Evolutionary conservation across 208 protist species (phyloP).

Genomic region (Acanthamoeba triangularis): DNA sequence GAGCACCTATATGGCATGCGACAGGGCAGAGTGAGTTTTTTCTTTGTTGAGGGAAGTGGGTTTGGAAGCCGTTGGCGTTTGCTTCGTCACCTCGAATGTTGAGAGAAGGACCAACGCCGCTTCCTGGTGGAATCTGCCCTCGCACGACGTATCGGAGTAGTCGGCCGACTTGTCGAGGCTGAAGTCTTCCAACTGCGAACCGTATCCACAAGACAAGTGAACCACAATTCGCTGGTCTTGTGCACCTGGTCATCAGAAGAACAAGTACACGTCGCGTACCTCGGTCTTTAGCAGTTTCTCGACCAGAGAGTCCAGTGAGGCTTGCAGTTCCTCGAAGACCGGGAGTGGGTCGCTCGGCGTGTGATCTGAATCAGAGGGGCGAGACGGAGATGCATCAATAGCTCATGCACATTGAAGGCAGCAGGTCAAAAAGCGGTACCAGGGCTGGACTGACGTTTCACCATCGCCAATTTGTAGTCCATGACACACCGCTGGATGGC

Average conservation of each 20-base stretch:
- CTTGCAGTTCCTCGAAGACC: conserved; percentile 1
- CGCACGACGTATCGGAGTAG: conserved; percentile 35
- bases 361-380: background rate
- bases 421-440: background rate
- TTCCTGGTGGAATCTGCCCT: conserved; percentile 69
- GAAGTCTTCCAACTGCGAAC: conserved; percentile 50
- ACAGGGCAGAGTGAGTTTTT: too few relatives aligned
- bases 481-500: conserved; percentile 46
- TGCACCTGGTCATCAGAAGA: too few relatives aligned
- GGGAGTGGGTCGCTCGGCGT: background rate
- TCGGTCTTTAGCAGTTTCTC: conserved; percentile 5
- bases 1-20: background rate
- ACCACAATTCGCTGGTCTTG: background rate
- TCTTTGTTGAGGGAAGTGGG: background rate
- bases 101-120: conserved; percentile 21
- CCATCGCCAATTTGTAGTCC: background rate
- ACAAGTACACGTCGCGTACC: background rate
- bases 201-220: background rate
- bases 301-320: background rate
- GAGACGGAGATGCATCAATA: background rate
- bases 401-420: background rate
- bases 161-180: conserved; percentile 54
- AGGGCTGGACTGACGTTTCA: background rate
- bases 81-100: background rate
- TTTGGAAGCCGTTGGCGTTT: too few relatives aligned